Evolutionary conservation across 2,329 filamentous ascomycete genomes (phyloP).

Genomic region (Sporothrix protearum): DNA sequence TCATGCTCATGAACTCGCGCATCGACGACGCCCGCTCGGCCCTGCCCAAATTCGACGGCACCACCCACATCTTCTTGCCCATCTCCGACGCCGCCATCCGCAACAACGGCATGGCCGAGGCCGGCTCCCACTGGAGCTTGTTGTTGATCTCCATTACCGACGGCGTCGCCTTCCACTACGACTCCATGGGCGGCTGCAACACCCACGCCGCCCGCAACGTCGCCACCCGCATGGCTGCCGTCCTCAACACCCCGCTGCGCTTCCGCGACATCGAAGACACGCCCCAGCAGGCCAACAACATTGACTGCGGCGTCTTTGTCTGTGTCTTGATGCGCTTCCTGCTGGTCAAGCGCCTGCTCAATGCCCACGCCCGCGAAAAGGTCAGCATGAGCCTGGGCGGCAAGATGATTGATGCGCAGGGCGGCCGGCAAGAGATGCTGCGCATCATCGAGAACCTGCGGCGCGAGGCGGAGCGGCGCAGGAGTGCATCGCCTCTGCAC

Average conservation of each 20-base stretch:
- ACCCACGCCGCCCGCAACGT: conserved; percentile 67
- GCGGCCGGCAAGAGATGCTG: conserved; percentile 85
- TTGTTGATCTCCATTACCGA: conserved; percentile 86
- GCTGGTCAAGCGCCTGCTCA: conserved; percentile 77
- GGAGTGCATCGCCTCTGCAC: conserved; percentile 39
- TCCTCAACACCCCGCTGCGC: conserved; percentile 64
- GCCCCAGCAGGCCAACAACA: conserved; percentile 87
- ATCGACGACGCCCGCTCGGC: background rate
- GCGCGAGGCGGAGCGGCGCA: conserved; percentile 79
- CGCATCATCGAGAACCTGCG: conserved; percentile 81
- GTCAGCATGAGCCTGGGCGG: conserved; percentile 91
- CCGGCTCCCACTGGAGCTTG: conserved; percentile 90
- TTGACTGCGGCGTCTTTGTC: conserved; percentile 93
- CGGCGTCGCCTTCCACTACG: conserved; percentile 93
- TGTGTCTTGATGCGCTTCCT: conserved; percentile 93
- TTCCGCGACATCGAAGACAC: conserved; percentile 82
- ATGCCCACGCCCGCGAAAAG: conserved; percentile 75
- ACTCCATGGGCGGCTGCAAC: conserved; percentile 76
- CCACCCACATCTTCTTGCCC: conserved; percentile 91
- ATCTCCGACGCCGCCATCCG: conserved; percentile 77
- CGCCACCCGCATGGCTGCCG: conserved; percentile 62
- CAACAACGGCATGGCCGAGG: conserved; percentile 74
- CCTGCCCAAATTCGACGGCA: conserved; percentile 71
- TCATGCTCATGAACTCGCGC: conserved; percentile 72
- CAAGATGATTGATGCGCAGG: conserved; percentile 74